A percentile compares a stretch with the other conserved stretches of the same genome.
These are phyloP conservation scores for Candida sonorensis DNA, from an alignment of 805 yeast species.

Conservation along the genomic window DNA sequence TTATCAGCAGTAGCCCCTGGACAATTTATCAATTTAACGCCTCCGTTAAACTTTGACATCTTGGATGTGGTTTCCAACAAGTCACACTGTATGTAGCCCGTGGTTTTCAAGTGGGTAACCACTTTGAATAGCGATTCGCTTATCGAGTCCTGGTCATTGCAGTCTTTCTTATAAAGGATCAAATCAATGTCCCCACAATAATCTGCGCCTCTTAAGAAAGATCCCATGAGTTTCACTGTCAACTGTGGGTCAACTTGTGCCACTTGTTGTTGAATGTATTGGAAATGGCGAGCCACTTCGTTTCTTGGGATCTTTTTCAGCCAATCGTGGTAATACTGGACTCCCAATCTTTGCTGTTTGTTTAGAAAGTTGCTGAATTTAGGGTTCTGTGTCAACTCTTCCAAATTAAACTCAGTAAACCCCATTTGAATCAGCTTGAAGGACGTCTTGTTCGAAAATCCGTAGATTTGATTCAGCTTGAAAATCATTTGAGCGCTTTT, in stretches of 20 bases:
- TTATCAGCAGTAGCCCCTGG: too few relatives aligned
- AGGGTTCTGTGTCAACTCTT: slow-evolving; percentile 21
- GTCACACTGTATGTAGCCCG: slow-evolving; percentile 18
- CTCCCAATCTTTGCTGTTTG: slow-evolving; percentile 30
- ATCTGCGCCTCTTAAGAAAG: slow-evolving; percentile 42
- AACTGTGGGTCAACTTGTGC: slow-evolving; percentile 26
- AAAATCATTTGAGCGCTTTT: slow-evolving; percentile 21
- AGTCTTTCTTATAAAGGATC: slow-evolving; percentile 32
- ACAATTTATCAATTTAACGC: slow-evolving; percentile 31
- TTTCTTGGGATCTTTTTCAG: slow-evolving; percentile 35
- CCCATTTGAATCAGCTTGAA: slow-evolving; percentile 25
- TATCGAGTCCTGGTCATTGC: slow-evolving; percentile 18
- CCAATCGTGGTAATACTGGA: slow-evolving; percentile 44
- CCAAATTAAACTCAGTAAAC: slow-evolving; percentile 34
- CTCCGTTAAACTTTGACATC: slow-evolving; percentile 30
- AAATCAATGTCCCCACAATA: slow-evolving; percentile 50
- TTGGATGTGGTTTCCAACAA: slow-evolving; percentile 10
- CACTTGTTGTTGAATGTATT: slow-evolving; percentile 20
- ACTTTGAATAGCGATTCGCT: slow-evolving; percentile 10
- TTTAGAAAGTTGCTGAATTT: slow-evolving; percentile 13
- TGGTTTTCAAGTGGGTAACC: slow-evolving; percentile 5
- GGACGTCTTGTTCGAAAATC: slow-evolving; percentile 42
- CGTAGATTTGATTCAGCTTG: slow-evolving; percentile 35
- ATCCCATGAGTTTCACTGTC: slow-evolving; percentile 39
- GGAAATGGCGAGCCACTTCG: slow-evolving; percentile 36